A percentile compares a stretch with the other conserved stretches of the same genome.
Conservation (phyloP, 306 rosid species). For the Cajanus cajan region DNA sequence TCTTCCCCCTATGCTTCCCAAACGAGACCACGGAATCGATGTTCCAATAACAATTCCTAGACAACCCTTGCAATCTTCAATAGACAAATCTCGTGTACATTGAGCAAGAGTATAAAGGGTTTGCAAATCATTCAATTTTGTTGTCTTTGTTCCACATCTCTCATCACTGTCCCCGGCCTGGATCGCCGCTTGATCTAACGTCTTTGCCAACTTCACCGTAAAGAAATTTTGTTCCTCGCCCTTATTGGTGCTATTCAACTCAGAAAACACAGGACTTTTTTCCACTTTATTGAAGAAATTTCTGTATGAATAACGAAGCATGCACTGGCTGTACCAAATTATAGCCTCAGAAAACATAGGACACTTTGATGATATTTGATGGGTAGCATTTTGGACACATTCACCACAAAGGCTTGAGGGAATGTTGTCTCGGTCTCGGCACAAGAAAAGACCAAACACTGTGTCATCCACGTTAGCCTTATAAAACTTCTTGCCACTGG, state of each 20-base stretch:
- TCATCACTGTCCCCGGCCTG: neutral
- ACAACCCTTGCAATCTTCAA: slow-evolving; percentile 8
- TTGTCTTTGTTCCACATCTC: neutral
- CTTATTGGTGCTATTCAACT: neutral
- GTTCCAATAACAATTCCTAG: slow-evolving; percentile 1
- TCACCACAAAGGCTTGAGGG: neutral
- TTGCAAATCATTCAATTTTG: slow-evolving; percentile 14
- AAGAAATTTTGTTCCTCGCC: neutral
- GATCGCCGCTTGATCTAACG: neutral
- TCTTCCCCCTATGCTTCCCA: slow-evolving; percentile 36
- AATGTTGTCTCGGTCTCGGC: slow-evolving; percentile 20
- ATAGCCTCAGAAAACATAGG: neutral
- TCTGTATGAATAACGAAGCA: slow-evolving; percentile 23
- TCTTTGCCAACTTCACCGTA: neutral
- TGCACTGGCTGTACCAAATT: slow-evolving; percentile 32
- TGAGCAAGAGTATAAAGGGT: slow-evolving; percentile 24
- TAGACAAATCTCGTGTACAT: slow-evolving; percentile 26
- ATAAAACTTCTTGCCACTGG: neutral
- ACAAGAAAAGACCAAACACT: slow-evolving; percentile 32
- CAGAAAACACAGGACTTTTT: neutral
- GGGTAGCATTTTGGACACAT: slow-evolving; percentile 4
- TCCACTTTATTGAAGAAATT: neutral
- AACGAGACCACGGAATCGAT: slow-evolving; percentile 23
- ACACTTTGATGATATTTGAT: neutral
- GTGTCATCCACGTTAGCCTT: neutral